These are phyloP conservation scores for Sanghuangporus sanghuang DNA, from an alignment of 1,284 basidiomycete genomes.

Conservation along the genomic window DNA sequence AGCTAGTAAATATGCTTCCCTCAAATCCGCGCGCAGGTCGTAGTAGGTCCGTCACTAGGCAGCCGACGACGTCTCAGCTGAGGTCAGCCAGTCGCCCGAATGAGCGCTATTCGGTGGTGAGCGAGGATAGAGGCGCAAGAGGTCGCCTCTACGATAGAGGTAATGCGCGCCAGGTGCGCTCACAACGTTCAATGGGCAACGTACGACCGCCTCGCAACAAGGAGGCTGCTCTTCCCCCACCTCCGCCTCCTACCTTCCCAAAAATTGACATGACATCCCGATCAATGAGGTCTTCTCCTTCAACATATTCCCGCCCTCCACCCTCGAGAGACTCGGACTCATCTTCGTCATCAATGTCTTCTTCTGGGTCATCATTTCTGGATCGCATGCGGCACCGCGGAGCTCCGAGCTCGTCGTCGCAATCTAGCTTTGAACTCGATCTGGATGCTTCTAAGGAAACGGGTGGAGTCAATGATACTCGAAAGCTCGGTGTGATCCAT, in stretches of 20 bases:
- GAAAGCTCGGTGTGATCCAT: neutral
- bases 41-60: slow-evolving; percentile 4
- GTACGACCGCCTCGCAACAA: slow-evolving; percentile 19
- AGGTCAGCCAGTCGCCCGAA: slow-evolving; percentile 15
- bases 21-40: slow-evolving; percentile 14
- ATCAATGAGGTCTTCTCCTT: neutral
- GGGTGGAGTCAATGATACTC: neutral
- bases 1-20: slow-evolving; percentile 11
- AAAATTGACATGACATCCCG: neutral
- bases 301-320: slow-evolving; percentile 9
- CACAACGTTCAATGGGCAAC: slow-evolving; percentile 25
- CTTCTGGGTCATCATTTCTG: slow-evolving; percentile 27
- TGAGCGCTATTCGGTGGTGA: neutral
- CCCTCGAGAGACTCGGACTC: slow-evolving; percentile 19
- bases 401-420: slow-evolving; percentile 4
- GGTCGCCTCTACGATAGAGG: neutral
- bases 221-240: slow-evolving; percentile 12
- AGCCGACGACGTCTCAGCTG: slow-evolving; percentile 1
- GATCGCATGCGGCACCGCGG: slow-evolving; percentile 23
- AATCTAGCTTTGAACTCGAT: slow-evolving; percentile 14
- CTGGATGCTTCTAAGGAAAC: neutral
- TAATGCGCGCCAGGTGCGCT: slow-evolving; percentile 22
- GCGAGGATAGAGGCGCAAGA: neutral
- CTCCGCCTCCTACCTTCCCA: slow-evolving; percentile 15
- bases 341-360: slow-evolving; percentile 12